phyloP scores from a whole-genome alignment of 805 yeast genomes.

The Debaryomyces tyrocola region DNA sequence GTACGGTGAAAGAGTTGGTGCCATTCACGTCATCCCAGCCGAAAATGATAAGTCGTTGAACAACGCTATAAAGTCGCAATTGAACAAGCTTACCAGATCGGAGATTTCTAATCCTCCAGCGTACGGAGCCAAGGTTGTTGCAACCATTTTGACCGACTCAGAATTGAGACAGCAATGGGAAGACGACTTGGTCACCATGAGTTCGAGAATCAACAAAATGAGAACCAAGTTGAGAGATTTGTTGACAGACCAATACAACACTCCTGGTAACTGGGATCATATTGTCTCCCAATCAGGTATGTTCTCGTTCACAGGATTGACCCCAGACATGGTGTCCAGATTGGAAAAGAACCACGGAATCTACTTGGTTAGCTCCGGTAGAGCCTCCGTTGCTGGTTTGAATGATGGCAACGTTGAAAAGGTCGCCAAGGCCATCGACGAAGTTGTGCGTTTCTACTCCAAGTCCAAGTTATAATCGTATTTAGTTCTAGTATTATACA shows the following conservation, averaged over 20 bases:
- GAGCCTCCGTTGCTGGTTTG: constrained; percentile 93
- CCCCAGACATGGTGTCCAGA: constrained; percentile 70
- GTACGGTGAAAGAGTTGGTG: constrained; percentile 98
- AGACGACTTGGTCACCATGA: constrained; percentile 81
- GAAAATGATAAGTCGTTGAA: constrained; percentile 39
- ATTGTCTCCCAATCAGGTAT: constrained; percentile 89
- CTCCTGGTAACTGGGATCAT: constrained; percentile 94
- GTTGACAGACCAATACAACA: constrained; percentile 52
- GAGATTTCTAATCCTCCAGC: constrained; percentile 95
- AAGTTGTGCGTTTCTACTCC: constrained; percentile 53
- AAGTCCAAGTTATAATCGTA: constrained; percentile 20
- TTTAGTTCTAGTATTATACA: background rate
- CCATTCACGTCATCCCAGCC: constrained; percentile 72
- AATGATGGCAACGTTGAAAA: constrained; percentile 73
- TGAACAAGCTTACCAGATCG: constrained; percentile 72
- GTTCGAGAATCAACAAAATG: constrained; percentile 78
- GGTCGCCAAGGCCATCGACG: constrained; percentile 81
- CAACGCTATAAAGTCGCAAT: constrained; percentile 69
- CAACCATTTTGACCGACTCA: constrained; percentile 68
- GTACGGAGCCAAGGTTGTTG: constrained; percentile 90
- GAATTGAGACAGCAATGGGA: constrained; percentile 77
- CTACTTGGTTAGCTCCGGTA: constrained; percentile 78
- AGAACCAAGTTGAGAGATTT: constrained; percentile 64
- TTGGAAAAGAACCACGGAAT: constrained; percentile 78
- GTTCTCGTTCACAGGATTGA: constrained; percentile 93